These are phyloP conservation scores for Ogataea allantospora DNA, from an alignment of 805 yeast genomes.

Conservation along the genomic window DNA sequence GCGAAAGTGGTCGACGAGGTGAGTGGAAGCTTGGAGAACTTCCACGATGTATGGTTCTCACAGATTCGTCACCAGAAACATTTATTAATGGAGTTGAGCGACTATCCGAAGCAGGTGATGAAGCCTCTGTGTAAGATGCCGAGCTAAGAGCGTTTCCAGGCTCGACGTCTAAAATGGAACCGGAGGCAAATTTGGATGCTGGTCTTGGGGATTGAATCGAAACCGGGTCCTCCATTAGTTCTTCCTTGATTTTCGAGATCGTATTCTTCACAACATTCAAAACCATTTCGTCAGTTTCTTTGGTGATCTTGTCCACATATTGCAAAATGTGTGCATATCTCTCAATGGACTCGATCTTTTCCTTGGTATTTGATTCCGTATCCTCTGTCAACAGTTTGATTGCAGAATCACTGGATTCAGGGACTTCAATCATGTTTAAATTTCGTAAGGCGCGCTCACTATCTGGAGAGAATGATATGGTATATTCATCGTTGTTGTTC, in stretches of 20 bases:
- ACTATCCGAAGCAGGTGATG: slow-evolving; percentile 22
- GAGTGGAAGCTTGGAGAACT: slow-evolving; percentile 35
- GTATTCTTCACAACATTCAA: slow-evolving; percentile 62
- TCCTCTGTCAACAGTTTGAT: slow-evolving; percentile 62
- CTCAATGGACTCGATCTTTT: slow-evolving; percentile 66
- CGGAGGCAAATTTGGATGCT: slow-evolving; percentile 8
- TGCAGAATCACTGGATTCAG: slow-evolving; percentile 63
- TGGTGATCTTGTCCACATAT: slow-evolving; percentile 72
- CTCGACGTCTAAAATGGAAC: slow-evolving; percentile 27
- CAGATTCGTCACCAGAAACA: slow-evolving; percentile 23
- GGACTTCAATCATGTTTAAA: slow-evolving; percentile 39
- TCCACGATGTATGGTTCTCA: slow-evolving; percentile 9
- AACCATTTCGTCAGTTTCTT: slow-evolving; percentile 73
- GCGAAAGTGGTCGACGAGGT: slow-evolving; percentile 59
- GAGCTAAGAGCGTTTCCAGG: slow-evolving; percentile 6
- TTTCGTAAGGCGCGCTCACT: slow-evolving; percentile 55
- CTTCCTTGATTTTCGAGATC: slow-evolving; percentile 49
- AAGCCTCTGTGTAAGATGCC: slow-evolving; percentile 12
- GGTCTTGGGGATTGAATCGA: slow-evolving; percentile 24
- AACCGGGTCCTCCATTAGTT: slow-evolving; percentile 19
- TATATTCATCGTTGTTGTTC: slow-evolving; percentile 24
- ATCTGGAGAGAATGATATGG: slow-evolving; percentile 53
- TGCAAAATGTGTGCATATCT: slow-evolving; percentile 72
- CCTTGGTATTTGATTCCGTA: slow-evolving; percentile 56
- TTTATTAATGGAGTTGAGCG: slow-evolving; percentile 30